Conservation (phyloP, 2,329 filamentous ascomycete genomes). For the Emmonsiellopsis sp. region DNA sequence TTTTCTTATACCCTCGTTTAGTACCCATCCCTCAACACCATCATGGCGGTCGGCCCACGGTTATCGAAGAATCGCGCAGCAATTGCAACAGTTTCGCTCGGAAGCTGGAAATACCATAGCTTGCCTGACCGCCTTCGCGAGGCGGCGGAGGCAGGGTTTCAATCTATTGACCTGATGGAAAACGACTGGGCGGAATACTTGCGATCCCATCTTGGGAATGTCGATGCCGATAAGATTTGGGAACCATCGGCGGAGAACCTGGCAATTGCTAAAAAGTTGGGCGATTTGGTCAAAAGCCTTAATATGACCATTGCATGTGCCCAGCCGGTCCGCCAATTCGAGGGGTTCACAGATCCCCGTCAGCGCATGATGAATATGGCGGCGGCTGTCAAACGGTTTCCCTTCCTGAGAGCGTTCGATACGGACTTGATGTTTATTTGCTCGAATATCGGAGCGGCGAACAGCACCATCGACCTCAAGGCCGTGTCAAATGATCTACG, state of each 20-base stretch:
- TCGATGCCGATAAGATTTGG: conserved; percentile 1
- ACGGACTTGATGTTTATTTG: background rate
- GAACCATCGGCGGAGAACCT: background rate
- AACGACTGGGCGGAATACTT: conserved; percentile 2
- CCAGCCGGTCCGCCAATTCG: background rate
- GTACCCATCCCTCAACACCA: background rate
- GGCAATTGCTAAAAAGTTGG: background rate
- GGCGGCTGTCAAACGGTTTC: background rate
- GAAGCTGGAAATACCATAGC: conserved; percentile 1
- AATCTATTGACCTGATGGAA: conserved; percentile 3
- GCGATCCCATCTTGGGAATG: background rate
- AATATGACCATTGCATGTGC: conserved; percentile 1
- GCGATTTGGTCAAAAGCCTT: background rate
- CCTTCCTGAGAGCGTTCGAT: conserved; percentile 1
- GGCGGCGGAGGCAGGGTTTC: conserved; percentile 1
- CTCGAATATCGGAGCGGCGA: conserved; percentile 1
- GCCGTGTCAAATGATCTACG: background rate
- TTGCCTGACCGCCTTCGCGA: conserved; percentile 1
- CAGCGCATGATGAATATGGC: background rate
- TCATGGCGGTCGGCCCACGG: conserved; percentile 1
- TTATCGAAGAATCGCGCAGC: conserved; percentile 1
- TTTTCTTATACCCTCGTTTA: background rate
- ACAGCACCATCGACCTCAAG: conserved; percentile 1
- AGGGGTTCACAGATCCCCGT: background rate
- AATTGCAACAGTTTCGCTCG: conserved; percentile 3